Conservation (phyloP, 1,139 yeast genomes). For the Sugiyamaella paludigena region DNA sequence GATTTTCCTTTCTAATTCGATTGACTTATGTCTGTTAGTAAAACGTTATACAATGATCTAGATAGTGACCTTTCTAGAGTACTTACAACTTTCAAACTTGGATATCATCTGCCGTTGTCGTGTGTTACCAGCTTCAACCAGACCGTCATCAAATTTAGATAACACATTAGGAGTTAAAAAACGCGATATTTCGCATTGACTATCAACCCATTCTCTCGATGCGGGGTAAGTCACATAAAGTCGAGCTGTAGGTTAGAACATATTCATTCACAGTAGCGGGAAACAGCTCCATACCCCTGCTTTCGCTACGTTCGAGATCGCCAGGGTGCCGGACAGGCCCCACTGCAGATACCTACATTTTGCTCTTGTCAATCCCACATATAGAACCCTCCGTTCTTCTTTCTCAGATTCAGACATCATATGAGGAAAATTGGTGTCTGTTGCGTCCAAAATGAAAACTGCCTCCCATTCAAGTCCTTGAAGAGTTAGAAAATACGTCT, state of each 20-base stretch:
- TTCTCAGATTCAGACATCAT: conserved; percentile 31
- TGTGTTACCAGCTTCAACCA: neutral
- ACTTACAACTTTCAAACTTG: conserved; percentile 11
- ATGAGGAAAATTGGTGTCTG: conserved; percentile 57
- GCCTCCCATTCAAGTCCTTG: conserved; percentile 80
- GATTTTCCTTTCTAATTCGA: conserved; percentile 3
- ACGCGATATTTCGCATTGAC: conserved; percentile 5
- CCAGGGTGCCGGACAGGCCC: too few species aligned
- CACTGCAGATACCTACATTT: too few species aligned
- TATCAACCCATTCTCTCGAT: conserved; percentile 8
- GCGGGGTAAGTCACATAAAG: conserved; percentile 11
- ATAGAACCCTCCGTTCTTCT: conserved; percentile 78
- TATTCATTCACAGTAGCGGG: too few species aligned
- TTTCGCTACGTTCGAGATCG: too few species aligned
- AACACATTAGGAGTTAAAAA: conserved; percentile 10
- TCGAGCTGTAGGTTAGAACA: conserved; percentile 1
- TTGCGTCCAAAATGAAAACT: conserved; percentile 72
- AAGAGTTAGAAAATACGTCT: neutral
- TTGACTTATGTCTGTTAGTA: conserved; percentile 9
- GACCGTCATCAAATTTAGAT: conserved; percentile 6
- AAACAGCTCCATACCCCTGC: too few species aligned
- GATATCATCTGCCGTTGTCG: conserved; percentile 3
- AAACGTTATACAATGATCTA: conserved; percentile 1
- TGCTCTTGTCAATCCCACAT: conserved; percentile 82
- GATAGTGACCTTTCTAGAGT: neutral